phyloP scores from a whole-genome alignment of 106 monocot species.

The Phalaenopsis equestris region DNA sequence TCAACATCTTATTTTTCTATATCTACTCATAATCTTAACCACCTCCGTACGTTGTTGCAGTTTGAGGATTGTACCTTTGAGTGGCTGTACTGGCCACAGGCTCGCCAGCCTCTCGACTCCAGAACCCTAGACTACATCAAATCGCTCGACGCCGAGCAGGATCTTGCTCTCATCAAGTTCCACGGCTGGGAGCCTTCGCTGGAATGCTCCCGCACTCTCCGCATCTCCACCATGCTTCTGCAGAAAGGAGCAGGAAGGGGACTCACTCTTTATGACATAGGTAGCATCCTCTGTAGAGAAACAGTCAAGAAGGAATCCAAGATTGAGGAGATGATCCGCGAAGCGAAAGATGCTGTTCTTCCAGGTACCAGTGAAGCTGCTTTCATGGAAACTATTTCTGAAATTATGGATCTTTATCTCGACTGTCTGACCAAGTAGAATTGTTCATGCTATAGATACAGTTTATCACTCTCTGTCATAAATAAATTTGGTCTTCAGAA shows the following conservation, averaged over 20 bases:
- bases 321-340: constrained; percentile 78
- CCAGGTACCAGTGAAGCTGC: constrained; percentile 49
- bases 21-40: not conserved
- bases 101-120: constrained; percentile 46
- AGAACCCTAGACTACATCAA: constrained; percentile 62
- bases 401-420: constrained; percentile 62
- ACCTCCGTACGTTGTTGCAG: constrained; percentile 15
- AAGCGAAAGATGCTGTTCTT: constrained; percentile 53
- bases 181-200: constrained; percentile 71
- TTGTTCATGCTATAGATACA: not conserved
- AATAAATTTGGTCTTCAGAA: not conserved
- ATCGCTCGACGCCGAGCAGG: constrained; percentile 70
- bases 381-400: constrained; percentile 58
- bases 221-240: constrained; percentile 88
- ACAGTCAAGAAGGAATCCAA: constrained; percentile 62
- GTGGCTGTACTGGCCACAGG: constrained; percentile 92
- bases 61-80: constrained; percentile 97
- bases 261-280: constrained; percentile 63
- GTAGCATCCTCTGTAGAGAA: constrained; percentile 76
- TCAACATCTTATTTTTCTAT: not conserved
- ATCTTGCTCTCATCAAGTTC: constrained; percentile 64
- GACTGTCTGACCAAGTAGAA: constrained; percentile 16
- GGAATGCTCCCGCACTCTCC: constrained; percentile 52
- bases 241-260: constrained; percentile 78
- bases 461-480: not conserved